Evolutionary conservation across 257 asterid species (phyloP).

Genomic region (Petrea volubilis): DNA sequence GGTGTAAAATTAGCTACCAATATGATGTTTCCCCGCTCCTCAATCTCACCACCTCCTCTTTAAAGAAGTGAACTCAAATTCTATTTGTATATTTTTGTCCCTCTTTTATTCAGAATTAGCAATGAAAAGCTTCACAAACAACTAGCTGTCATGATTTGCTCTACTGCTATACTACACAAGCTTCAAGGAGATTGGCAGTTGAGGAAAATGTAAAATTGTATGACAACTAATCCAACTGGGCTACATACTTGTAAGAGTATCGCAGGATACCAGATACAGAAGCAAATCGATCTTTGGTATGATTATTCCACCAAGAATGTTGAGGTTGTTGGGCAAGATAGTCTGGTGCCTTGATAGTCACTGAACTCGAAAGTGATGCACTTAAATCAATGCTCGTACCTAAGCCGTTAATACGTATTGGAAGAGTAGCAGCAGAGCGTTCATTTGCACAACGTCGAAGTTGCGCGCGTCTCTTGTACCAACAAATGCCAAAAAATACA

Average conservation of each 20-base stretch:
- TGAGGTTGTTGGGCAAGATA: slow-evolving; percentile 43
- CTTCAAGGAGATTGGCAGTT: background rate
- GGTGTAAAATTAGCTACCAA: background rate
- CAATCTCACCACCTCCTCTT: background rate
- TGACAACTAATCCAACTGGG: slow-evolving; percentile 7
- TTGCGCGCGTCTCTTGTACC: slow-evolving; percentile 62
- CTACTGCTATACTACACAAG: background rate
- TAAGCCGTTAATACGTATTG: slow-evolving; percentile 80
- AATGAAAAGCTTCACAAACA: background rate
- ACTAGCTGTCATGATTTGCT: slow-evolving; percentile 4
- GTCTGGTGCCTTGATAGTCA: slow-evolving; percentile 35
- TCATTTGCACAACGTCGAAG: slow-evolving; percentile 51
- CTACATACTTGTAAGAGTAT: slow-evolving; percentile 85
- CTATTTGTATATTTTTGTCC: background rate
- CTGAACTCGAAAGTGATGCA: slow-evolving; percentile 60
- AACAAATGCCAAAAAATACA: slow-evolving; percentile 57
- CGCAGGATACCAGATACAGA: slow-evolving; percentile 75
- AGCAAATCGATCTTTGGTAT: slow-evolving; percentile 53
- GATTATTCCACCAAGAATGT: slow-evolving; percentile 73
- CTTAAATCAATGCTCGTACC: slow-evolving; percentile 63
- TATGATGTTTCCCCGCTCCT: background rate
- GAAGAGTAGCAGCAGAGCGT: slow-evolving; percentile 57
- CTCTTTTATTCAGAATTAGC: slow-evolving; percentile 4
- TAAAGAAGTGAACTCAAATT: background rate
- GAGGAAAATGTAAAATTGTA: background rate